phyloP scores from a whole-genome alignment of 306 rosid genomes.

The Lathyrus oleraceus region DNA sequence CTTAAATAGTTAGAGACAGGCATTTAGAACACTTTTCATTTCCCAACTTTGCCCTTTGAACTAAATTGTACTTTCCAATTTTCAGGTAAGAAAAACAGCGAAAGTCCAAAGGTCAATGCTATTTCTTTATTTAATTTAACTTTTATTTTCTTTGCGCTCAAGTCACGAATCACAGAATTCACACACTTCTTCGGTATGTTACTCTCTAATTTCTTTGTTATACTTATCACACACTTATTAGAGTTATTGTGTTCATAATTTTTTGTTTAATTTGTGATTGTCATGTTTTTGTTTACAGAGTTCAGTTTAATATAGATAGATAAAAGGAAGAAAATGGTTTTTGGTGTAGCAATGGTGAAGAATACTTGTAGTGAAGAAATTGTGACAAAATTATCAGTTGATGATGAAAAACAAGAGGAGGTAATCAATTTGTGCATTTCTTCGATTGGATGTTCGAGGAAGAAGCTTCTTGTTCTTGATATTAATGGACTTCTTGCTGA shows the following conservation, averaged over 20 bases:
- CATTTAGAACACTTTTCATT: not conserved
- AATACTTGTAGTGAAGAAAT: not conserved
- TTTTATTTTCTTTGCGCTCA: not conserved
- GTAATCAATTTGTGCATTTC: slow-evolving; percentile 36
- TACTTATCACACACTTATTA: not conserved
- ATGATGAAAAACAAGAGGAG: not conserved
- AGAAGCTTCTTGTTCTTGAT: slow-evolving; percentile 79
- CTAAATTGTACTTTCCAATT: not conserved
- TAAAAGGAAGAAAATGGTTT: not conserved
- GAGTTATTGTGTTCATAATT: not conserved
- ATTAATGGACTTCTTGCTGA: slow-evolving; percentile 80
- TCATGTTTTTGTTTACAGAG: not conserved
- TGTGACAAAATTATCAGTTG: not conserved
- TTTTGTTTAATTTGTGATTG: not conserved
- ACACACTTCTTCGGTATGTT: not conserved
- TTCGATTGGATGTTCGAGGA: slow-evolving; percentile 39
- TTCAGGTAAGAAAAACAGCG: not conserved
- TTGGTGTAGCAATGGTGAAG: not conserved
- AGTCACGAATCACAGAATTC: not conserved
- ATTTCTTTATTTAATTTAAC: not conserved
- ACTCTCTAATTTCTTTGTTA: not conserved
- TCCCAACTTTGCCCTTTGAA: not conserved
- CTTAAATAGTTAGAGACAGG: not conserved
- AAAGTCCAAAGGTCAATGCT: not conserved
- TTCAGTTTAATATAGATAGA: not conserved